Evolutionary conservation across 1,139 yeast genomes (phyloP).

Genomic region (Suhomyces bokatorum): DNA sequence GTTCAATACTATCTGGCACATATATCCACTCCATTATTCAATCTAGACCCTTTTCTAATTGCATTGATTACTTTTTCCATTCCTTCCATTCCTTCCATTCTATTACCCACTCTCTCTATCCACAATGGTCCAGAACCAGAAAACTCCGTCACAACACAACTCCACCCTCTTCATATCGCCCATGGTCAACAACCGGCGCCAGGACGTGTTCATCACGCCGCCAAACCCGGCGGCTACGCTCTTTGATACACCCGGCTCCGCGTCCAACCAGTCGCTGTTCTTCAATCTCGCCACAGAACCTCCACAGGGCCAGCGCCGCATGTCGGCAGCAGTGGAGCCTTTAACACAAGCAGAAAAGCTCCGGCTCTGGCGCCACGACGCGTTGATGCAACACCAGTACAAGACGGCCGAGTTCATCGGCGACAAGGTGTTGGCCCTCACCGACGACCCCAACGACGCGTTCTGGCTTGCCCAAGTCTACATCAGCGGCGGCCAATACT

Average conservation of each 20-base stretch:
- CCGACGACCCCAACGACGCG: slow-evolving; percentile 88
- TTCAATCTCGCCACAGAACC: slow-evolving; percentile 29
- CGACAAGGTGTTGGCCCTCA: slow-evolving; percentile 79
- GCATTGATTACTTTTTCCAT: too few species aligned
- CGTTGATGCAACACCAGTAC: slow-evolving; percentile 89
- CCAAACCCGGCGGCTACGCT: slow-evolving; percentile 49
- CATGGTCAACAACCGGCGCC: slow-evolving; percentile 46
- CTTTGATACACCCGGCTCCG: slow-evolving; percentile 48
- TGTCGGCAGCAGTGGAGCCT: slow-evolving; percentile 32
- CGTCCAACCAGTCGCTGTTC: slow-evolving; percentile 43
- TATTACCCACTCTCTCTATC: too few species aligned
- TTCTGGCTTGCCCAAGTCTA: slow-evolving; percentile 95
- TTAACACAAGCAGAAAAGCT: slow-evolving; percentile 82
- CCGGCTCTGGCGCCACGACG: slow-evolving; percentile 92
- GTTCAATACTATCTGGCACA: too few species aligned
- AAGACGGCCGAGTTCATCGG: slow-evolving; percentile 90
- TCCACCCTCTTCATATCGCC: slow-evolving; percentile 68
- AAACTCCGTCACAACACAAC: slow-evolving; percentile 52
- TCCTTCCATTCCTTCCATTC: neutral
- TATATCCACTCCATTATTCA: too few species aligned
- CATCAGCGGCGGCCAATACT: slow-evolving; percentile 70
- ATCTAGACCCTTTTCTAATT: too few species aligned
- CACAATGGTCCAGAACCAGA: slow-evolving; percentile 35
- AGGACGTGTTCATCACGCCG: slow-evolving; percentile 55
- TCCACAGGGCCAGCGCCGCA: slow-evolving; percentile 14